Percentiles rank a stretch among this genome's conserved stretches.
phyloP scores from a whole-genome alignment of 208 protist species.

The Leishmania tropica region DNA sequence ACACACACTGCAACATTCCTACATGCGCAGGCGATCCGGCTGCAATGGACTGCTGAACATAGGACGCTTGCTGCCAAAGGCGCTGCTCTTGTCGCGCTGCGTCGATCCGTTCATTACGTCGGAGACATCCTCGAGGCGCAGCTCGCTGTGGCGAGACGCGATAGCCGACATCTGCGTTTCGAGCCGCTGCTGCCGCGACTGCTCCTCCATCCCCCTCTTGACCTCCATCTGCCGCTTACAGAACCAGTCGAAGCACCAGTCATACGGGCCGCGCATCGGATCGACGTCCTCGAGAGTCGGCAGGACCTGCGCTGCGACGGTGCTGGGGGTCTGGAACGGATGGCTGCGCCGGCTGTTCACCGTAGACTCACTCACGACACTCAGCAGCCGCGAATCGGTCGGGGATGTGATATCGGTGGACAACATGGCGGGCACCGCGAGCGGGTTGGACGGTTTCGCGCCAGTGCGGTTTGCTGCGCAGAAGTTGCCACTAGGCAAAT shows the following conservation, averaged over 20 bases:
- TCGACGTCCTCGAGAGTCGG: conserved; percentile 30
- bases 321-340: conserved; percentile 12
- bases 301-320: conserved; percentile 23
- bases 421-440: conserved; percentile 1
- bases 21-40: conserved; percentile 7
- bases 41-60: conserved; percentile 1
- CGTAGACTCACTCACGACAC: conserved; percentile 12
- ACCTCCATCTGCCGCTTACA: conserved; percentile 70
- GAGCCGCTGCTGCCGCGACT: conserved; percentile 9
- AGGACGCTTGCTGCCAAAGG: conserved; percentile 25
- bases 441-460: conserved; percentile 18
- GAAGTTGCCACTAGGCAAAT: background rate
- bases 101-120: conserved; percentile 7
- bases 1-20: background rate
- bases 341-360: conserved; percentile 19
- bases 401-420: background rate
- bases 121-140: conserved; percentile 26
- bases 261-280: conserved; percentile 47
- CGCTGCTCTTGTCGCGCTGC: conserved; percentile 13
- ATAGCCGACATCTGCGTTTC: background rate
- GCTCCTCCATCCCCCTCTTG: conserved; percentile 17
- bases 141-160: background rate
- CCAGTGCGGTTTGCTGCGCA: background rate
- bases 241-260: conserved; percentile 91
- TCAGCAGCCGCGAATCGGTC: conserved; percentile 22